Base-by-base conservation (phyloP, 495 filamentous ascomycete genomes). In the Penicillium lividum region DNA sequence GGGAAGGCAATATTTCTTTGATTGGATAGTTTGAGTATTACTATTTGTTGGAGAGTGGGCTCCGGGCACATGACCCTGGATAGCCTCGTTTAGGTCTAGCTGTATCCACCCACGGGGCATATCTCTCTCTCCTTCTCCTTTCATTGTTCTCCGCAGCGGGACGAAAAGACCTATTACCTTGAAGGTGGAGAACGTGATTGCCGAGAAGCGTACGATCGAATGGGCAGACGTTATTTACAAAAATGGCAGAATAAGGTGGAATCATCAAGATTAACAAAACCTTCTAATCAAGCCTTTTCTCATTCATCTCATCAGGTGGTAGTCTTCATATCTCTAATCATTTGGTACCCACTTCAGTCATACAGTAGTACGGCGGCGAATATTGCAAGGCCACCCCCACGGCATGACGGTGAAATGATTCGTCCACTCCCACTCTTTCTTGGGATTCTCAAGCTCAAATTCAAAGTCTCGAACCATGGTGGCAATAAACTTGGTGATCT, bases 391-490 rank as follows among this genome's bases (percentile, higher is more conserved):
- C 77, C 78, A 83, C 5, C 62, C 65, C 45, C 72, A 67, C 18
- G 73, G 77, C 25, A 74, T 64, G 16, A 59, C 59, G 0, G 65
- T 69, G 53, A 81, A 80, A 34, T 75, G 69, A 0, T 61, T 71
- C 18, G 70, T 58, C 36, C 60, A 77, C 16, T 53, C 58, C 78
- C 78, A 81, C 10, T 73, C 61, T 52, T 73, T 55, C 31, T 67
- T 62, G 15, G 72, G 58, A 50, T 81, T 59, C 0, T 75, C 68
- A 48, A 71, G 69, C 43, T 70, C 56, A 47, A 82, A 66, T 3
- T 77, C 69, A 57, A 71, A 80, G 51, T 81, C 77, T 40, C 72
- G 67, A 13, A 77, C 53, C 10, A 80, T 25, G 0, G 71, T 77
- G 4, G 75, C 66, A 1, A 67, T 50, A 10, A 77, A 60, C 60